phyloP scores from a whole-genome alignment of 1,284 basidiomycete genomes.

The Rhodotorula sp. region DNA sequence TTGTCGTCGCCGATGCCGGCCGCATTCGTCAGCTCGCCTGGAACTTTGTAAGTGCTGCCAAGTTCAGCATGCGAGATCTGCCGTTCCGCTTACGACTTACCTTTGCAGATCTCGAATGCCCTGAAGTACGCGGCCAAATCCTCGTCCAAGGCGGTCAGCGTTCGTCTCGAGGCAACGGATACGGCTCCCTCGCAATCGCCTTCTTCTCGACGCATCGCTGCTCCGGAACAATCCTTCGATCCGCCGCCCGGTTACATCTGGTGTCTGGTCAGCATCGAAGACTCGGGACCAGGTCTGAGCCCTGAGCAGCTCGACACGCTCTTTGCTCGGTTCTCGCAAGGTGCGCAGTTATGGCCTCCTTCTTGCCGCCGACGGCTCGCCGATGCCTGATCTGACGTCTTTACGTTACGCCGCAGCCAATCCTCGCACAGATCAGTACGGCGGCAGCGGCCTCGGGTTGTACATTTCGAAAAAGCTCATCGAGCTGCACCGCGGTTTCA shows the following conservation, averaged over 20 bases:
- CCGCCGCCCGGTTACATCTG: conserved; percentile 17
- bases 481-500: conserved; percentile 38
- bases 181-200: too few relatives aligned
- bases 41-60: conserved; percentile 20
- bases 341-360: too few relatives aligned
- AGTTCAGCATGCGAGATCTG: not conserved
- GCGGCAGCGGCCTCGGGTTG: conserved; percentile 28
- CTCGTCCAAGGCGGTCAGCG: too few relatives aligned
- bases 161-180: too few relatives aligned
- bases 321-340: conserved; percentile 37
- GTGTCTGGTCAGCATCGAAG: conserved; percentile 21
- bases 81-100: not conserved
- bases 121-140: conserved; percentile 19
- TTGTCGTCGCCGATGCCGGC: conserved; percentile 36
- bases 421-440: conserved; percentile 33
- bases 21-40: conserved; percentile 39
- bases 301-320: conserved; percentile 34
- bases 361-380: too few relatives aligned
- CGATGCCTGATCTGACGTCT: too few relatives aligned
- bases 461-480: conserved; percentile 35
- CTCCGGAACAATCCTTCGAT: conserved; percentile 7
- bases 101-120: conserved; percentile 29
- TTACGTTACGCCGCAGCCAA: conserved; percentile 6
- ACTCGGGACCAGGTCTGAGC: conserved; percentile 39
- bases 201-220: not conserved